Evolutionary conservation across 768 basidiomycete genomes (phyloP).

Genomic region (Mycena filopes): DNA sequence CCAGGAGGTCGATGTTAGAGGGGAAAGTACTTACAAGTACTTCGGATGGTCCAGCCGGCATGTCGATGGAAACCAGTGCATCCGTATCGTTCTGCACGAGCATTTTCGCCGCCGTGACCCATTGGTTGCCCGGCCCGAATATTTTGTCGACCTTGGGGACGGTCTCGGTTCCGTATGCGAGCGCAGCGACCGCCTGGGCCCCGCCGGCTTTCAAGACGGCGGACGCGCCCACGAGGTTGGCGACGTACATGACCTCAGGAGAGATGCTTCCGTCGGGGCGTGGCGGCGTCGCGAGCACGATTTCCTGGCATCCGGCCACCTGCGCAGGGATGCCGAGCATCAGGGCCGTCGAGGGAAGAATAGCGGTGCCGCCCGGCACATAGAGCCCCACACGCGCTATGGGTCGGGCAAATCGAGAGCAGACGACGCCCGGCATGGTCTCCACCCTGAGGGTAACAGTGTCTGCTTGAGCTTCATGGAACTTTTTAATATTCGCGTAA

Average conservation of each 20-base stretch:
- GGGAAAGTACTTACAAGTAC: slow-evolving; percentile 77
- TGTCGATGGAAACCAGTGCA: slow-evolving; percentile 96
- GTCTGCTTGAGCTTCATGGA: slow-evolving; percentile 91
- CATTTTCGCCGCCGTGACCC: slow-evolving; percentile 99
- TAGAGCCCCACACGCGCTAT: slow-evolving; percentile 96
- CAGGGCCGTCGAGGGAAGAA: slow-evolving; percentile 95
- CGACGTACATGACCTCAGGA: slow-evolving; percentile 98
- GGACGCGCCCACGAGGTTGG: slow-evolving; percentile 88
- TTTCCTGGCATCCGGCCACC: slow-evolving; percentile 92
- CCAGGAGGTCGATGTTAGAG: slow-evolving; percentile 6
- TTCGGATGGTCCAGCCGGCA: slow-evolving; percentile 99
- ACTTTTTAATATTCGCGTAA: slow-evolving; percentile 90
- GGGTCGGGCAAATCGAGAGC: slow-evolving; percentile 94
- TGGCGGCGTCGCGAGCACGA: slow-evolving; percentile 97
- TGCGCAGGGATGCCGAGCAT: slow-evolving; percentile 99
- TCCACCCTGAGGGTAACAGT: slow-evolving; percentile 81
- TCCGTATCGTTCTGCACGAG: slow-evolving; percentile 98
- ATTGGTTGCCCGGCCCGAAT: slow-evolving; percentile 99
- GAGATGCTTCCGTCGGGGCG: slow-evolving; percentile 92
- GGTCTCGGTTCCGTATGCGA: slow-evolving; percentile 96
- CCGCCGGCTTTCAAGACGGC: slow-evolving; percentile 95
- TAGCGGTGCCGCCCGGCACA: slow-evolving; percentile 96
- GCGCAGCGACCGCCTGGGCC: slow-evolving; percentile 93
- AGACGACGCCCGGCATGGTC: slow-evolving; percentile 98
- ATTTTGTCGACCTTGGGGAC: slow-evolving; percentile 99